Conservation (phyloP, 257 asterid genomes). For the Forsythia suspensa region DNA sequence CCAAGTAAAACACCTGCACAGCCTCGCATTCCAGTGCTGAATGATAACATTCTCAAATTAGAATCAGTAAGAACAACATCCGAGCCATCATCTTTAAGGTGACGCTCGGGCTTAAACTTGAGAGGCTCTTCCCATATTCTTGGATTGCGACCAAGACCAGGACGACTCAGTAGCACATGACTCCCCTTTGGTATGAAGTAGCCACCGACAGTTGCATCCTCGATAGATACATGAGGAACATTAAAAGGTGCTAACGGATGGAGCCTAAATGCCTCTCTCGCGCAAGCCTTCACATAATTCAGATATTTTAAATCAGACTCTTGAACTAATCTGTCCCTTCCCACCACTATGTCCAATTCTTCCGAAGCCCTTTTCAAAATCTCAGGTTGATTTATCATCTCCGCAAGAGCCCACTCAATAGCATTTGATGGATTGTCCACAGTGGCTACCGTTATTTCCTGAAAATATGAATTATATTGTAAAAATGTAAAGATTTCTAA, state of each 20-base stretch:
- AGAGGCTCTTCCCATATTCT: conserved; percentile 22
- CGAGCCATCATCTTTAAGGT: neutral
- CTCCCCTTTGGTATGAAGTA: conserved; percentile 42
- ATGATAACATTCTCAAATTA: conserved; percentile 23
- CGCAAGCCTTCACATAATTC: conserved; percentile 31
- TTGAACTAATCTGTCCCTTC: conserved; percentile 24
- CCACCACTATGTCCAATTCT: conserved; percentile 28
- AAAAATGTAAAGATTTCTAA: too few species aligned
- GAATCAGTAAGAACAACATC: conserved; percentile 9
- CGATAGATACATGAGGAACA: conserved; percentile 26
- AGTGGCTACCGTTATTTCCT: conserved; percentile 31
- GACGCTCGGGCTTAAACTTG: conserved; percentile 24
- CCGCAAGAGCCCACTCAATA: conserved; percentile 28
- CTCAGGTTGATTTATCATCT: conserved; percentile 33
- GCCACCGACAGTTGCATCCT: conserved; percentile 24
- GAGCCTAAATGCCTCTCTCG: conserved; percentile 32
- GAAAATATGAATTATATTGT: neutral
- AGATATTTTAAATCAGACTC: conserved; percentile 35
- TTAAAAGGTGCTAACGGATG: conserved; percentile 31
- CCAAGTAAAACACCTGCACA: conserved; percentile 9
- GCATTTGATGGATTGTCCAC: conserved; percentile 34
- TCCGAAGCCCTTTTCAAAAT: conserved; percentile 11
- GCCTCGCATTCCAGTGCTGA: conserved; percentile 31
- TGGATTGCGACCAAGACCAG: conserved; percentile 38
- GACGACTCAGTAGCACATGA: conserved; percentile 28